Evolutionary conservation across 441 rosid genomes (phyloP), one percentile per base, ranked within the genome.

Genomic region (Omphalea diandra): DNA sequence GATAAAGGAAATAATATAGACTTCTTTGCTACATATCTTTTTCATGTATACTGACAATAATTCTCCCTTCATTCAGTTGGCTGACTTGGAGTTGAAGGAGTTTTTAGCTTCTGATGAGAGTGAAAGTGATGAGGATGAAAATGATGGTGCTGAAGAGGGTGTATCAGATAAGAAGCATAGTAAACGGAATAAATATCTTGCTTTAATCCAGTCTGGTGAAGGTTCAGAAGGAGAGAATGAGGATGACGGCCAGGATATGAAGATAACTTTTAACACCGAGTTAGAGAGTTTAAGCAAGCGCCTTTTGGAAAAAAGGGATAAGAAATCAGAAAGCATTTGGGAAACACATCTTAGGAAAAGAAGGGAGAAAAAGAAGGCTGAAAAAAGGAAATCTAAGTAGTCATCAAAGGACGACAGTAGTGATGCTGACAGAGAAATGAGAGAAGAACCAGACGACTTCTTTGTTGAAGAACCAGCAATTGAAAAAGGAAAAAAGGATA

Each of bases 71-170:
- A 15, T 80, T 58, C 63, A 91, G 99, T 81, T 90, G 56, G 94
- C 93, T 38, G 89, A 92, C 15, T 69, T 87, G 82, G 98, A 95
- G 70, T 54, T 95, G 73, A 86, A 84, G 73, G 99, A 90, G 76
- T 92, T 76, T 80, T 77, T 95, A 76, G 99, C 98, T 70, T 90
- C 98, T 66, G 97, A 88, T 72, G 96, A 82, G 67, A 85, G 96
- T 58, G 99, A 82, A 64, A 81, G 86, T 68, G 90, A 90, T 36
- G 86, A 79, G 7, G 85, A 81, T 14, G 87, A 73, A 11, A 66
- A 80, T 7, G 77, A 83, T 27, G 69, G 79, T 58, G 65, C 2
- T 43, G 4, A 59, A 7, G 87, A 79, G 41, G 84, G 75, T 67
- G 66, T 72, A 36, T 36, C 58, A 55, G 84, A 81, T 78, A 81